Base-by-base conservation (phyloP, 2,329 filamentous ascomycete species). In the Claviceps quebecensis region DNA sequence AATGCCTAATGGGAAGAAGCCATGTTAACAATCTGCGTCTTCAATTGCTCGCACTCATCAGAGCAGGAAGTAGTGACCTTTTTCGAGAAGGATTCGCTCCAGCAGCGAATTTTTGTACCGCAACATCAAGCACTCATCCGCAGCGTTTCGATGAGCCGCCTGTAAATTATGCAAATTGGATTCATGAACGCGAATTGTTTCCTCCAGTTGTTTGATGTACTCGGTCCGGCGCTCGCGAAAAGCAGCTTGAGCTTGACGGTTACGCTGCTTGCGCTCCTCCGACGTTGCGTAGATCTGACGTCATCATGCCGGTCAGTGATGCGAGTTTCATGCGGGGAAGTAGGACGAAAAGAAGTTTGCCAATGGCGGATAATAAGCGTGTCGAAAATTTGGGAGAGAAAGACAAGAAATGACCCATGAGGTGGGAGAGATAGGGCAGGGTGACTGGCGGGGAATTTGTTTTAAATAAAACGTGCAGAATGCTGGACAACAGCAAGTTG, bases 151-250 rank as follows among this genome's bases (percentile, higher is more conserved):
- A 65, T 97, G 93, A 58, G 89, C 94, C 63, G 91, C 86, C 70
- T 97, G 93, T 54, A 98, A 76, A 62, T 83, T 95, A 61, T 94
- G 87, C 52, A 97, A 76, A 61, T 88, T 91, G 61, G 94, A 88
- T 70, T 98, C 93, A 75, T 97, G 91, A 60, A 93, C 87, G 63
- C 93, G 91, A 69, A 98, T 97, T 52, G 90, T 95, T 60, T 91
- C 88, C 71, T 98, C 93, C 26, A 98, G 79, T 69, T 98, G 93
- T 73, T 97, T 97, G 73, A 98, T 98, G 69, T 98, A 98, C 73
- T 98, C 93, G 51, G 91, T 97, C 53, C 93, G 84, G 58, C 93
- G 85, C 71, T 98, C 93, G 60, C 93, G 84, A 64, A 98, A 98
- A 53, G 93, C 93, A 51, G 93, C 93, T 71, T 98, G 93, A 47